Evolutionary conservation across 179 eudicot genomes (phyloP).

Genomic region (Beta corolliflora): DNA sequence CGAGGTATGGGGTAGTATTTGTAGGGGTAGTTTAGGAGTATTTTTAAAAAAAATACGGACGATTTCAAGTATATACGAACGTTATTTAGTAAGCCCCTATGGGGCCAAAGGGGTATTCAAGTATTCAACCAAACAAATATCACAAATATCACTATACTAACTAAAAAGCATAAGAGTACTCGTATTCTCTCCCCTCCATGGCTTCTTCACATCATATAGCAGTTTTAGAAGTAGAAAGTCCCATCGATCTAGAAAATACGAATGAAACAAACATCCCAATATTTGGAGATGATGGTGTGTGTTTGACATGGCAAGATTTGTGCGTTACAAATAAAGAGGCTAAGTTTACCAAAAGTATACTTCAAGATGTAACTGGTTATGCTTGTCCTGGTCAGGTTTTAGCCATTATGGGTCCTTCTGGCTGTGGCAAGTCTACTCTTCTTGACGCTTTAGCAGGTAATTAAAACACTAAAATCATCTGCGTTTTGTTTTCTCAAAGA

Average conservation of each 20-base stretch:
- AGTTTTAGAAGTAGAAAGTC: neutral
- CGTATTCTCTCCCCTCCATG: neutral
- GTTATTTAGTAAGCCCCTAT: too few species aligned
- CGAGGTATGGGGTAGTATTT: too few species aligned
- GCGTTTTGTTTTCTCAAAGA: too few species aligned
- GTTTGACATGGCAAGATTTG: conserved; percentile 27
- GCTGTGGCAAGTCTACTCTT: conserved; percentile 29
- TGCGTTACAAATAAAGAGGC: conserved; percentile 18
- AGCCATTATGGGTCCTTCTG: conserved; percentile 32
- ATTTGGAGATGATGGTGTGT: conserved; percentile 13
- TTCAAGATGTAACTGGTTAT: conserved; percentile 22
- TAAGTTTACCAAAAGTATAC: conserved; percentile 8
- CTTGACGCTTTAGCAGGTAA: conserved; percentile 19
- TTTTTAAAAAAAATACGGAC: too few species aligned
- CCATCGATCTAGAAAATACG: neutral
- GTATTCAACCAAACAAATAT: too few species aligned
- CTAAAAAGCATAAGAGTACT: too few species aligned
- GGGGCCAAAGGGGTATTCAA: too few species aligned
- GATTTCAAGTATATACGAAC: too few species aligned
- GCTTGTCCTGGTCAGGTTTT: conserved; percentile 19
- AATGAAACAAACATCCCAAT: neutral
- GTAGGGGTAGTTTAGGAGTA: too few species aligned
- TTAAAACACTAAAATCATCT: neutral
- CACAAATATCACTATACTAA: too few species aligned
- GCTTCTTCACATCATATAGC: neutral